A percentile compares a stretch with the other conserved stretches of the same genome.
Evolutionary conservation across 345 rosid genomes (phyloP).

Genomic region (Rhizophora apiculata): DNA sequence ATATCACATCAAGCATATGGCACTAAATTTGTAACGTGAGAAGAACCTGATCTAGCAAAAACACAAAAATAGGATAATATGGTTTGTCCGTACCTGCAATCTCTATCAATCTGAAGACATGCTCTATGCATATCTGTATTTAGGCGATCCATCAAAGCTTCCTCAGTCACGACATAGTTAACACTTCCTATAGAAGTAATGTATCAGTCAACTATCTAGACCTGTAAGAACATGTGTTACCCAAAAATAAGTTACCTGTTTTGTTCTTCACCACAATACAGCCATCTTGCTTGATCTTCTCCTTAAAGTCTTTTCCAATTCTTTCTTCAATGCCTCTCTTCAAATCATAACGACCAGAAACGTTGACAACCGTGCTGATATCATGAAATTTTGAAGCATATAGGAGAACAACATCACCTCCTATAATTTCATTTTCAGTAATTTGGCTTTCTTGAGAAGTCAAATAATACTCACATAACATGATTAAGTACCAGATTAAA

Average conservation of each 20-base stretch:
- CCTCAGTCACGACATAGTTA: conserved; percentile 17
- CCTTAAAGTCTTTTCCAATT: conserved; percentile 23
- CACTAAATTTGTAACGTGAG: not conserved
- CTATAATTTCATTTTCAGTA: conserved; percentile 12
- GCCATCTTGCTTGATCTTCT: conserved; percentile 27
- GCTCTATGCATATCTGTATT: conserved; percentile 28
- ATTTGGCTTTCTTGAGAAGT: not conserved
- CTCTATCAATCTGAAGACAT: conserved; percentile 19
- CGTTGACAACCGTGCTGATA: conserved; percentile 21
- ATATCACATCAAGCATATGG: not conserved
- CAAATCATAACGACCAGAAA: conserved; percentile 36
- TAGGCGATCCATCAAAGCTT: conserved; percentile 27
- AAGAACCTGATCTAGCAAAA: not conserved
- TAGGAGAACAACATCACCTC: conserved; percentile 25
- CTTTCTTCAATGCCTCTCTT: conserved; percentile 22
- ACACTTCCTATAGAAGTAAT: conserved; percentile 13
- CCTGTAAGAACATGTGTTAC: too few species aligned
- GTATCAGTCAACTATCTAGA: not conserved
- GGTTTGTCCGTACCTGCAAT: conserved; percentile 24
- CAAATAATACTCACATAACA: not conserved
- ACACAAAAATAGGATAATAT: not conserved
- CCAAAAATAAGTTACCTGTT: conserved; percentile 14
- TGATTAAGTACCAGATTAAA: not conserved
- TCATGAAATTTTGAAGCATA: conserved; percentile 34
- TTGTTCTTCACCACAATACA: conserved; percentile 20